Base-by-base conservation (phyloP, 768 basidiomycete genomes). In the Agaricus blazei region DNA sequence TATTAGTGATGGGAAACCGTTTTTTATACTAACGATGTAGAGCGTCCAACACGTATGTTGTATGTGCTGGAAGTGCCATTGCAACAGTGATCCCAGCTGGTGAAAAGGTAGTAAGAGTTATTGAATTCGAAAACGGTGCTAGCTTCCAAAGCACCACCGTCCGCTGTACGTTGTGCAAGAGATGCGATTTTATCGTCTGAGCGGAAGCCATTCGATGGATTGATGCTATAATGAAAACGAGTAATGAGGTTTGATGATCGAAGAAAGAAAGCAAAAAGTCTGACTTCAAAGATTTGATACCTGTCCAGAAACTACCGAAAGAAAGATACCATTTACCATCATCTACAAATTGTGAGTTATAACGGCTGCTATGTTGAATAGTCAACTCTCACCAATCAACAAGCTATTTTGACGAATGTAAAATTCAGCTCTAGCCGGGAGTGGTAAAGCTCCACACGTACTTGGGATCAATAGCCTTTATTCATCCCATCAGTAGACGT, bases 11-110 rank as follows among this genome's bases (percentile, higher is more conserved):
- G 19, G 19, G 19, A 19, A 19, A 19, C 19, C 19, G 19, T 19
- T 19, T 19, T 19, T 19, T 19, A 19, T 19, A 26, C 23, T 45
- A 8, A 77, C 77, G 66, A 72, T 3, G 70, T 62, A 4, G 79
- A 75, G 29, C 82, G 71, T 23, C 79, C 80, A 31, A 84, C 81
- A 8, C 80, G 75, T 53, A 83, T 84, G 57, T 82, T 84, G 62
- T 83, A 83, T 0, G 81, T 83, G 65, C 79, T 80, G 9, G 66
- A 68, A 14, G 72, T 74, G 3, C 80, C 81, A 23, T 63, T 47
- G 64, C 81, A 82, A 66, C 80, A 82, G 2, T 66, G 66, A 58
- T 82, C 81, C 81, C 80, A 82, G 9, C 75, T 76, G 0, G 75
- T 72, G 66, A 84, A 84, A 14, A 84, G 69, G 59, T 82, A 84